Conservation (phyloP, 1,284 basidiomycete genomes). For the Cronartium quercuum region DNA sequence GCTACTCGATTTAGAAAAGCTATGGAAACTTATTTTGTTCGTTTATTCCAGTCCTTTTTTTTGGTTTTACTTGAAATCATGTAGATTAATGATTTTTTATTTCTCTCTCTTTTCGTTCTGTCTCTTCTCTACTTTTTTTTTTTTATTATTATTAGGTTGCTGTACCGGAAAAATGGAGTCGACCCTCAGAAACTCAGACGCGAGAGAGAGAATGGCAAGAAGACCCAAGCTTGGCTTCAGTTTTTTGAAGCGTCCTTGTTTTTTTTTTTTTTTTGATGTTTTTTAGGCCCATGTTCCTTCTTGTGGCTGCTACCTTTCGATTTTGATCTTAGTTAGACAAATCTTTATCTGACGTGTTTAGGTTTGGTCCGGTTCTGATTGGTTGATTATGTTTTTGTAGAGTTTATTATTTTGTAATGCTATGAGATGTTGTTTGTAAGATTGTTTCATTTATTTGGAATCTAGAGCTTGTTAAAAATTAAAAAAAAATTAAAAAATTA, state of each 20-base stretch:
- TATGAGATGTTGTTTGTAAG: not conserved
- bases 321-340: no score
- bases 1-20: not conserved
- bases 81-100: not conserved
- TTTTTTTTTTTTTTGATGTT: not conserved
- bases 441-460: no score
- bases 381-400: not conserved
- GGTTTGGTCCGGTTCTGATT: not conserved
- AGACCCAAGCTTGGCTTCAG: not conserved
- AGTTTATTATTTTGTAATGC: not conserved
- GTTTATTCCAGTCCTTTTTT: not conserved
- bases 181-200: not conserved
- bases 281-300: no score
- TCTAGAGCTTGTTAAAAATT: no score
- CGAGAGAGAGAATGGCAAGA: not conserved
- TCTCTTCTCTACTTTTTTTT: not conserved
- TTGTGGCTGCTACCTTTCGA: no score
- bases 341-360: no score
- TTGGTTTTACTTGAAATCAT: not conserved
- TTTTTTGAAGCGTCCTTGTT: not conserved
- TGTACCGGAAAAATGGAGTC: constrained; percentile 4
- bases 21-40: constrained; percentile 5
- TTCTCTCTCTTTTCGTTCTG: not conserved
- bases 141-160: not conserved
- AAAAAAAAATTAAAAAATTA: no score